Percentiles rank a stretch among this genome's conserved stretches.
Evolutionary conservation across 2,329 filamentous ascomycete genomes (phyloP).

Genomic region (Fusarium fujikuroi): DNA sequence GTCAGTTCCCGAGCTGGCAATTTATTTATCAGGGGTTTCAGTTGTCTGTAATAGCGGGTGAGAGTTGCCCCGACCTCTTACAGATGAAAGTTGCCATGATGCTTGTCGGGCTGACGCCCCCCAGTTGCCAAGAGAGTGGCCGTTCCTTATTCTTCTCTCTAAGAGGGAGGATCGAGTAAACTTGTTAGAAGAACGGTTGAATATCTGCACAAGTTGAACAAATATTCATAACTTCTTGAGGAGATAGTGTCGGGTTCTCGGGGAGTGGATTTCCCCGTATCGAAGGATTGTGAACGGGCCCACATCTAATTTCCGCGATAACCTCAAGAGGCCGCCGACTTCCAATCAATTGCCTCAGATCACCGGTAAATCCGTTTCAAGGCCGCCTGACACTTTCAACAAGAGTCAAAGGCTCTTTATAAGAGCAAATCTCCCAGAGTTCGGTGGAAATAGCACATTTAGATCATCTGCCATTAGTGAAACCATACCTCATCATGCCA

Average conservation of each 20-base stretch:
- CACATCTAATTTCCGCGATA: constrained; percentile 7
- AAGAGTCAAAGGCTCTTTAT: not conserved
- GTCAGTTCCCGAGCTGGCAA: not conserved
- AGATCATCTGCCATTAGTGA: not conserved
- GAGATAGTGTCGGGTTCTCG: constrained; percentile 2
- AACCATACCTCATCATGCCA: constrained; percentile 12
- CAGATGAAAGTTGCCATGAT: not conserved
- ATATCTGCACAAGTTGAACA: not conserved
- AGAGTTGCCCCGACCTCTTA: not conserved
- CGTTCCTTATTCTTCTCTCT: too few relatives aligned
- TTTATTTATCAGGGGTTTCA: too few relatives aligned
- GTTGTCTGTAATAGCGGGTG: not conserved
- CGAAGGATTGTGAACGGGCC: not conserved
- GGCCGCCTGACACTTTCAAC: not conserved
- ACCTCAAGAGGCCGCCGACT: constrained; percentile 26
- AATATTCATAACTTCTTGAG: not conserved
- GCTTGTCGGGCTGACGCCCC: not conserved
- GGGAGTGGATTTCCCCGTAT: not conserved
- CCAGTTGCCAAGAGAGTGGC: not conserved
- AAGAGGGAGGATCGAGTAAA: not conserved
- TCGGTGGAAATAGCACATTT: not conserved
- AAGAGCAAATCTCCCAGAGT: not conserved
- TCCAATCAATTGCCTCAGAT: not conserved
- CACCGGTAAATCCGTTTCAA: not conserved
- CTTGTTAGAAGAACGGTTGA: not conserved